Conservation (phyloP, 2,329 filamentous ascomycete genomes). For the Colletotrichum orbiculare region DNA sequence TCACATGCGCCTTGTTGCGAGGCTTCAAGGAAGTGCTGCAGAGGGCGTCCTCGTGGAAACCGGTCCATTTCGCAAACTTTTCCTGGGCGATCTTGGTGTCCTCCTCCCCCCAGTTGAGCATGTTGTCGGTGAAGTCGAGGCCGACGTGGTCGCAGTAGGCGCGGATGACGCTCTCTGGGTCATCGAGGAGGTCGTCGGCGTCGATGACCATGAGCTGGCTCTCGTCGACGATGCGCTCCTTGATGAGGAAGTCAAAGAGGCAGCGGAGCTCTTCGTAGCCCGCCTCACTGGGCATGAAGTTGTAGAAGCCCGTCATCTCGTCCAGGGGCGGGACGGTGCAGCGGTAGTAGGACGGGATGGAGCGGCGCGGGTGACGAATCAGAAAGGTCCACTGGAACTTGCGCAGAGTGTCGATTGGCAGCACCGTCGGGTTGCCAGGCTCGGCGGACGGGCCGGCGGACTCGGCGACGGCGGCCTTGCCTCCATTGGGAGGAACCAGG, state of each 20-base stretch:
- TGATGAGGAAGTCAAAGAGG: conserved; percentile 85
- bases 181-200: conserved; percentile 91
- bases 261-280: conserved; percentile 90
- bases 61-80: conserved; percentile 95
- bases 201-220: conserved; percentile 86
- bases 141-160: conserved; percentile 86
- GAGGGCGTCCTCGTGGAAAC: conserved; percentile 96
- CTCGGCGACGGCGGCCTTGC: conserved; percentile 77
- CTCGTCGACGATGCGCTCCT: conserved; percentile 76
- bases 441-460: conserved; percentile 78
- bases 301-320: conserved; percentile 82
- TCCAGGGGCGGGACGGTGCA: conserved; percentile 92
- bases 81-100: conserved; percentile 78
- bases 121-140: conserved; percentile 77
- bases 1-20: conserved; percentile 71
- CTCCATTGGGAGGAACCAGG: conserved; percentile 78
- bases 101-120: conserved; percentile 87
- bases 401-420: conserved; percentile 79
- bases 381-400: conserved; percentile 95
- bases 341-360: conserved; percentile 93
- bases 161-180: conserved; percentile 79
- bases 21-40: conserved; percentile 81
- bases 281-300: conserved; percentile 89
- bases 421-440: conserved; percentile 83
- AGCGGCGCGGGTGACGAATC: conserved; percentile 92